A percentile compares a stretch with the other conserved stretches of the same genome.
These are phyloP conservation scores for Neurospora hispaniola DNA, from an alignment of 495 filamentous ascomycete species.

Conservation along the genomic window DNA sequence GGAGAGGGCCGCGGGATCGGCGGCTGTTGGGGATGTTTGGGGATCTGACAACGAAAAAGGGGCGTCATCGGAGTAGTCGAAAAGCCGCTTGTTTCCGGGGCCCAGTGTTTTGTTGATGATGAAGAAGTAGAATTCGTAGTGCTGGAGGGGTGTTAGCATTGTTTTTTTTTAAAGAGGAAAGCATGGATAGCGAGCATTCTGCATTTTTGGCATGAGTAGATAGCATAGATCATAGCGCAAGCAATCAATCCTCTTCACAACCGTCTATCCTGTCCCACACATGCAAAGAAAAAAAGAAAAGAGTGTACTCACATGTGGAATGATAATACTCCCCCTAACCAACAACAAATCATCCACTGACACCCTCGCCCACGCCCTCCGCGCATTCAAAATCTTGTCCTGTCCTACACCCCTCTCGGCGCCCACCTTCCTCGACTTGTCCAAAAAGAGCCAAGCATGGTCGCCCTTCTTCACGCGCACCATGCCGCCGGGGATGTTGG, in stretches of 20 bases:
- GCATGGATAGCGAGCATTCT: neutral
- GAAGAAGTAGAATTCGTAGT: conserved; percentile 96
- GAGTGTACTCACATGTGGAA: conserved; percentile 69
- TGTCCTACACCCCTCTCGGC: conserved; percentile 67
- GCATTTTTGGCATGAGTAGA: neutral
- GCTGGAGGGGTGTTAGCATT: conserved; percentile 39
- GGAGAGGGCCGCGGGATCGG: conserved; percentile 14
- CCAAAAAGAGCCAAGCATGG: conserved; percentile 80
- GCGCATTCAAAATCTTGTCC: conserved; percentile 47
- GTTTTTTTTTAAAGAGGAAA: neutral
- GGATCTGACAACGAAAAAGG: conserved; percentile 6
- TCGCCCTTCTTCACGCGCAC: conserved; percentile 90
- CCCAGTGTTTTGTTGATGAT: conserved; percentile 78
- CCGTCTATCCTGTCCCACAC: neutral
- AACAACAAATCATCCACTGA: conserved; percentile 96
- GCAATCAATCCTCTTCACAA: neutral
- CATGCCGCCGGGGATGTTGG: conserved; percentile 74
- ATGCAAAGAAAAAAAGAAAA: neutral
- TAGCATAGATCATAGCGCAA: neutral
- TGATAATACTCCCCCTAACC: conserved; percentile 82
- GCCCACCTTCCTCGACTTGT: conserved; percentile 80
- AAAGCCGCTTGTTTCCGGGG: conserved; percentile 58
- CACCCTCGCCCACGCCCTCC: conserved; percentile 83
- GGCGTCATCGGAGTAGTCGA: conserved; percentile 58
- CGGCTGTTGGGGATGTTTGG: conserved; percentile 27